Conservation (phyloP, 23 red algal genomes). For the Gracilaria gracilis region DNA sequence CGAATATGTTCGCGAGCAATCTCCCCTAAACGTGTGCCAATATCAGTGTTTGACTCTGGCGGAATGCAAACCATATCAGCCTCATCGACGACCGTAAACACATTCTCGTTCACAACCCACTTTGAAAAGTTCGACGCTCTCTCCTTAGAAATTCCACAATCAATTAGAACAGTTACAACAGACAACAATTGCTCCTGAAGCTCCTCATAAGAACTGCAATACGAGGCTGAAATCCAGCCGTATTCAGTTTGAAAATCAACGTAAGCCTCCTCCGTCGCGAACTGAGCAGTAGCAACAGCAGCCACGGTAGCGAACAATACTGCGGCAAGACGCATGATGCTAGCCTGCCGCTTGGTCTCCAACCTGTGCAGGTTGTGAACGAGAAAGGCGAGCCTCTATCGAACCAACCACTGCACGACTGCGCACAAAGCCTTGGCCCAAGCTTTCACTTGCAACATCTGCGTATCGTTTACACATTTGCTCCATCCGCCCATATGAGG, state of each 20-base stretch:
- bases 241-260: constrained; percentile 7
- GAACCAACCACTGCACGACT: neutral
- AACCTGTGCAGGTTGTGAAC: neutral
- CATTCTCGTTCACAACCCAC: constrained; percentile 27
- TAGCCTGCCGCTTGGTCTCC: neutral
- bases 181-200: neutral
- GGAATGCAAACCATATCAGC: constrained; percentile 22
- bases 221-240: neutral
- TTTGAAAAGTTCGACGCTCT: neutral
- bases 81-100: constrained; percentile 6
- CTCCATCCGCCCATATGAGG: neutral
- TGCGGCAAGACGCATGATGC: constrained; percentile 6
- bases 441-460: neutral
- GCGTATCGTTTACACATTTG: neutral
- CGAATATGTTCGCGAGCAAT: neutral
- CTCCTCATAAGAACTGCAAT: constrained; percentile 1
- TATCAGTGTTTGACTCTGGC: neutral
- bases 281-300: neutral
- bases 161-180: neutral
- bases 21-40: constrained; percentile 18
- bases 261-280: neutral
- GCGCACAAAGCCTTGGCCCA: neutral
- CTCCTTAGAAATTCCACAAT: constrained; percentile 1
- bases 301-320: neutral
- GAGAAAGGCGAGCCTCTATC: neutral